Conservation (phyloP, 176 grass and related monocot species). For the Thalia dealbata region DNA sequence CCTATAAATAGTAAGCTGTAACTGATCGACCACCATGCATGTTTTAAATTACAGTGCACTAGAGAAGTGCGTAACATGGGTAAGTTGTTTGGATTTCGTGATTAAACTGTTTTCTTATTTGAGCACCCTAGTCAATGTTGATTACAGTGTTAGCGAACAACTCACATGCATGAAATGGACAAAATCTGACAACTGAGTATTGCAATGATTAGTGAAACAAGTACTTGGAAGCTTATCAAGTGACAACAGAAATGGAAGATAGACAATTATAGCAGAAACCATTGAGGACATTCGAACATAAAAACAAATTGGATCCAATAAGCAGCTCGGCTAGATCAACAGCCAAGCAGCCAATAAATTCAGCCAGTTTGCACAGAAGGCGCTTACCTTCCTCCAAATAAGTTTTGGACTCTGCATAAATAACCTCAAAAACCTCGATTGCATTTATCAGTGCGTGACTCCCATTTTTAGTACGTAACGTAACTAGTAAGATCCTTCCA, state of each 20-base stretch:
- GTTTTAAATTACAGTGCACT: background rate
- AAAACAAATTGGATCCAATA: background rate
- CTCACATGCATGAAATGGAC: background rate
- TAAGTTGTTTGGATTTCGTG: background rate
- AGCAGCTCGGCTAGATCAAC: background rate
- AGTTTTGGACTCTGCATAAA: slow-evolving; percentile 70
- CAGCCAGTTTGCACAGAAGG: background rate
- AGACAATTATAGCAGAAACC: background rate
- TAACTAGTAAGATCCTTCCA: slow-evolving; percentile 59
- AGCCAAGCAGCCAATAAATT: background rate
- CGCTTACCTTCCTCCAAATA: slow-evolving; percentile 59
- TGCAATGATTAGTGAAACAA: background rate
- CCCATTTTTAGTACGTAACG: slow-evolving; percentile 50
- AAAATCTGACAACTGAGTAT: background rate
- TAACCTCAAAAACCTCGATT: slow-evolving; percentile 87
- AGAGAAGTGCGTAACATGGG: background rate
- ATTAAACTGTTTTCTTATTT: background rate
- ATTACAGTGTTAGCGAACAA: background rate
- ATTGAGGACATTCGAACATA: background rate
- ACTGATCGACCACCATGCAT: too few relatives aligned
- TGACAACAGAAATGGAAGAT: background rate
- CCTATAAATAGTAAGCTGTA: background rate
- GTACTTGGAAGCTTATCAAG: background rate
- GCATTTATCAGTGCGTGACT: slow-evolving; percentile 60
- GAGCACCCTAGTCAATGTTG: background rate